Evolutionary conservation across 2,329 filamentous ascomycete species (phyloP), one percentile per base, ranked within the genome.

Genomic region (Pezicula radicicola): DNA sequence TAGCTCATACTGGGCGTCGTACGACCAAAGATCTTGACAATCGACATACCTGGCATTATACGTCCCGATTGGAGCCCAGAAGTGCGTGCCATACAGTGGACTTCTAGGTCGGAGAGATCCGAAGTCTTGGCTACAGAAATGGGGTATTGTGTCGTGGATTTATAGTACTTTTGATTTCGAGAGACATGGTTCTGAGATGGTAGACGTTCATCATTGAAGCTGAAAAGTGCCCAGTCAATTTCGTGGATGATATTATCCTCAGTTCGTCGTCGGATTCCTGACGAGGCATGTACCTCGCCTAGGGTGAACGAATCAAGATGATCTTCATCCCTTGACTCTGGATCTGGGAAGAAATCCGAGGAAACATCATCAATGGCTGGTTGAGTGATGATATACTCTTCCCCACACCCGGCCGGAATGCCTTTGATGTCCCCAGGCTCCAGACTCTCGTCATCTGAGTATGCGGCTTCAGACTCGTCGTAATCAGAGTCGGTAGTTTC

Each of bases 161-260:
- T 48, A 19, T 68, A 69, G 52, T 66, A 75, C 46, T 70, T 69
- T 30, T 63, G 66, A 39, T 72, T 76, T 27, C 60, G 57, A 25
- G 73, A 77, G 19, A 96, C 86, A 10, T 81, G 70, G 61, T 97
- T 97, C 53, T 83, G 79, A 0, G 80, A 75, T 3, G 93, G 89
- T 13, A 85, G 73, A 1, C 93, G 83, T 10, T 85, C 79, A 4
- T 85, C 76, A 10, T 87, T 75, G 57, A 97, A 89, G 59, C 89
- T 84, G 61, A 97, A 91, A 2, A 97, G 75, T 0, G 92, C 91
- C 93, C 93, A 97, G 68, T 97, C 93, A 42, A 97, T 91, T 68
- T 97, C 93, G 66, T 97, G 93, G 6, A 89, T 76, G 21, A 95
- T 74, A 4, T 87, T 85, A 55, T 87, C 78, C 53, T 86, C 80